These are phyloP conservation scores for Fusarium luffae DNA, from an alignment of 2,329 filamentous ascomycete genomes.

Conservation along the genomic window DNA sequence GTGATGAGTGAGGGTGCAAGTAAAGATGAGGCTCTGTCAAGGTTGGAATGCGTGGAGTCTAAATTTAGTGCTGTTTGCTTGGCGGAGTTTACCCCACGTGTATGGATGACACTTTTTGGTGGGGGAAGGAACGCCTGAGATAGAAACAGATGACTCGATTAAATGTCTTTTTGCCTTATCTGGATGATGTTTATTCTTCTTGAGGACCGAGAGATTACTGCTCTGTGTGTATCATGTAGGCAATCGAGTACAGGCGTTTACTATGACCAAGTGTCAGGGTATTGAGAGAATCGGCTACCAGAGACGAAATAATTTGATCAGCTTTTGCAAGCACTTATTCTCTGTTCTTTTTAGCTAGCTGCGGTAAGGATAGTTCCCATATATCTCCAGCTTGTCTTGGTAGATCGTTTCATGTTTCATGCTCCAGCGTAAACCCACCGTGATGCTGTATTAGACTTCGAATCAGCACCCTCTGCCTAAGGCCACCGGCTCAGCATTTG, in stretches of 20 bases:
- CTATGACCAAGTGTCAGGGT: no score
- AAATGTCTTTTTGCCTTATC: no score
- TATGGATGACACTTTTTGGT: background rate
- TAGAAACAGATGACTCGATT: fast-evolving
- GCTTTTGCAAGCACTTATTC: background rate
- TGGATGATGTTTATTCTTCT: background rate
- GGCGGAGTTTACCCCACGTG: slow-evolving; percentile 3
- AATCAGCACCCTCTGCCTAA: background rate
- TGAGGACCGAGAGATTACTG: no score
- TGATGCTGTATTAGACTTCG: background rate
- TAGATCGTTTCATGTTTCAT: no score
- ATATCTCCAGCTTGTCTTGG: no score
- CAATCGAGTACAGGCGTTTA: no score
- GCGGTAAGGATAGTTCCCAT: fast-evolving
- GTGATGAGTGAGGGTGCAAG: background rate
- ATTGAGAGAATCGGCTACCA: no score
- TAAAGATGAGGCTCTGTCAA: slow-evolving; percentile 14
- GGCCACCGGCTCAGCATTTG: background rate
- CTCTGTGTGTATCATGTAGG: no score
- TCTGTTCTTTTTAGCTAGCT: background rate
- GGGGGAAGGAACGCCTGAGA: background rate
- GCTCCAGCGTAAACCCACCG: background rate
- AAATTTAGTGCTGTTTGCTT: slow-evolving; percentile 3
- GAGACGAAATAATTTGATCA: background rate
- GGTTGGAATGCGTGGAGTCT: slow-evolving; percentile 4